Evolutionary conservation across 2,329 filamentous ascomycete genomes (phyloP).

Genomic region (Colletotrichum navitas): DNA sequence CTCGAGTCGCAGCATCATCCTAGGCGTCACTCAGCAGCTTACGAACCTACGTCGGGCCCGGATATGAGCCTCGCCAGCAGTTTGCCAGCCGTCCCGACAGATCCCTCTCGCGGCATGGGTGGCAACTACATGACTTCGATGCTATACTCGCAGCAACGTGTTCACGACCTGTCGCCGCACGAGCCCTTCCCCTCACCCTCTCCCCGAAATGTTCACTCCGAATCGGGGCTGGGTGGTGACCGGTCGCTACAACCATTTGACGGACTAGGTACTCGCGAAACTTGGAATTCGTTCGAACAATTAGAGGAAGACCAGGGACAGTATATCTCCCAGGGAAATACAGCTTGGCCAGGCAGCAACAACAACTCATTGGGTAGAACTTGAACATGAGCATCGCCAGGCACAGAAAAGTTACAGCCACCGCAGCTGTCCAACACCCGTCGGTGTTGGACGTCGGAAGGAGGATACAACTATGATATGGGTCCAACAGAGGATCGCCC

Average conservation of each 20-base stretch:
- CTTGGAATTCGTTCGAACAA: slow-evolving; percentile 30
- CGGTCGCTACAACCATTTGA: slow-evolving; percentile 28
- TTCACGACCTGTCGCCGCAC: slow-evolving; percentile 34
- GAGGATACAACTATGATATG: background rate
- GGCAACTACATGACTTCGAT: slow-evolving; percentile 32
- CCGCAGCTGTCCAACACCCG: background rate
- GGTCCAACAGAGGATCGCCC: slow-evolving; percentile 19
- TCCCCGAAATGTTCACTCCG: slow-evolving; percentile 30
- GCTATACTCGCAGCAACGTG: slow-evolving; percentile 34
- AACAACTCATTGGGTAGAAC: slow-evolving; percentile 26
- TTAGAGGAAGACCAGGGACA: slow-evolving; percentile 34
- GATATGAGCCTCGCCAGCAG: slow-evolving; percentile 35
- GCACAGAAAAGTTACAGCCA: background rate
- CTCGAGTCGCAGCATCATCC: slow-evolving; percentile 35
- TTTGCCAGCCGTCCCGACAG: slow-evolving; percentile 25
- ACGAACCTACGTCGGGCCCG: slow-evolving; percentile 26
- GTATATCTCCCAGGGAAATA: slow-evolving; percentile 28
- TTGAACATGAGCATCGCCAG: slow-evolving; percentile 21
- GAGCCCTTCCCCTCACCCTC: slow-evolving; percentile 30
- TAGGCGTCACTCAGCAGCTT: slow-evolving; percentile 37
- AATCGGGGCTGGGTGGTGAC: slow-evolving; percentile 30
- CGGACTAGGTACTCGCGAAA: slow-evolving; percentile 24
- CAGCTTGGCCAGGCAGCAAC: slow-evolving; percentile 24
- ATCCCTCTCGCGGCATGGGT: slow-evolving; percentile 17
- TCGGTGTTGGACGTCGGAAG: background rate